These are phyloP conservation scores for Chimonanthus salicifolius DNA, from an alignment of 164 flowering plant genomes.

Conservation along the genomic window DNA sequence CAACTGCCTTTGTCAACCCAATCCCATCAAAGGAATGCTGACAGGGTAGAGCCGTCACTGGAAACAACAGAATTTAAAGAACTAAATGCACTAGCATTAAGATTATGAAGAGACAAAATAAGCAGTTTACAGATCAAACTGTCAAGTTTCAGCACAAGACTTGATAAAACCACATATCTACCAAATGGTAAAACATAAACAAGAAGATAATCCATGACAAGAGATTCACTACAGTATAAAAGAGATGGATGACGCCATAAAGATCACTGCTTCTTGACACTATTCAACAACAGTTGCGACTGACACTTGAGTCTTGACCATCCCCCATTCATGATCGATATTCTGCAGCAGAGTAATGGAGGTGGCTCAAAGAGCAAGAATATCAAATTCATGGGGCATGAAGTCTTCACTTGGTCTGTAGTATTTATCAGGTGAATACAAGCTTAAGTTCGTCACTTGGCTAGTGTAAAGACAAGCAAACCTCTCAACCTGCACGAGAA, in stretches of 20 bases:
- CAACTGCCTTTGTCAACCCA: no score
- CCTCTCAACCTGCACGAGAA: conserved; percentile 77
- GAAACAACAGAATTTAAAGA: no score
- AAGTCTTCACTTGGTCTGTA: conserved; percentile 92
- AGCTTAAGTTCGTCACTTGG: conserved; percentile 78
- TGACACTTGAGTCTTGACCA: background rate
- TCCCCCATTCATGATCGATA: no score
- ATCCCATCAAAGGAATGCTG: no score
- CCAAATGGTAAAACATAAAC: no score
- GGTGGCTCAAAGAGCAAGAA: conserved; percentile 24
- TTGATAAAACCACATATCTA: no score
- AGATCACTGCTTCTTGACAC: background rate
- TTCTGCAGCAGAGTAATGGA: background rate
- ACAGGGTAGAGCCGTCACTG: no score
- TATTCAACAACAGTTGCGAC: background rate
- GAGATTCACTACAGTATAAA: background rate
- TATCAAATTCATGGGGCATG: conserved; percentile 89
- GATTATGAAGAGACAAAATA: no score
- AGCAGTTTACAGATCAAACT: no score
- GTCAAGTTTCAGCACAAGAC: no score
- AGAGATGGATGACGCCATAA: background rate
- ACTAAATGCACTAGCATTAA: no score
- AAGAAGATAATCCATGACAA: background rate
- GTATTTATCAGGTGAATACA: conserved; percentile 89
- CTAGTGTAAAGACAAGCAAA: conserved; percentile 94